Conservation (phyloP, 192 early-diverging fungal species). For the Coemansia umbellata region DNA sequence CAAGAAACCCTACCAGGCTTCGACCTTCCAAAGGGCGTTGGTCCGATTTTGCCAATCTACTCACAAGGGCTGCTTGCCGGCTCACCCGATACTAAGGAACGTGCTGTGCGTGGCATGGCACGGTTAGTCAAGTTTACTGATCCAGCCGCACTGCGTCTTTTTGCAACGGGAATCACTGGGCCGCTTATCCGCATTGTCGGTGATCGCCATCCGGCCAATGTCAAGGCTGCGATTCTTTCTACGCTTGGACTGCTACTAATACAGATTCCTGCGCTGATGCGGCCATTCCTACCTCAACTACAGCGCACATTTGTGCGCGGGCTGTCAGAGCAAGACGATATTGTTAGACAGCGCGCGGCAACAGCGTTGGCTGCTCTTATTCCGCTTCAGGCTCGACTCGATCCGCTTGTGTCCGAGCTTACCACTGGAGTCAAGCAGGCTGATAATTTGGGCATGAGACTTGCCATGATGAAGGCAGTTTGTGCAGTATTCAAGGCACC, state of each 20-base stretch:
- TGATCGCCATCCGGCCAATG: conserved; percentile 84
- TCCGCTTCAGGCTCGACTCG: conserved; percentile 35
- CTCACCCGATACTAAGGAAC: conserved; percentile 76
- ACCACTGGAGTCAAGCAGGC: conserved; percentile 21
- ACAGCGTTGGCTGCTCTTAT: conserved; percentile 63
- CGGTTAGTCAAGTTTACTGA: conserved; percentile 57
- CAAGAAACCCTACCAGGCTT: conserved; percentile 70
- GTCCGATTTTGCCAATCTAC: conserved; percentile 88
- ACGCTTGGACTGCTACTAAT: conserved; percentile 76
- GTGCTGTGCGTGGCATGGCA: conserved; percentile 82
- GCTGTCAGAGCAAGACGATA: conserved; percentile 67
- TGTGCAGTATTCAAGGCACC: conserved; percentile 29
- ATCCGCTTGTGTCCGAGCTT: conserved; percentile 44
- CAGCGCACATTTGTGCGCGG: conserved; percentile 95
- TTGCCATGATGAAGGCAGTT: conserved; percentile 34
- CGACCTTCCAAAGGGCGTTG: conserved; percentile 87
- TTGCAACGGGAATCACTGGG: conserved; percentile 93
- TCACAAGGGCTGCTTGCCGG: conserved; percentile 91
- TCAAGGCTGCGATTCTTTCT: conserved; percentile 90
- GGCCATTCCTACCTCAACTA: conserved; percentile 97
- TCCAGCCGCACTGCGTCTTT: conserved; percentile 74
- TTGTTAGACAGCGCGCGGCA: conserved; percentile 81
- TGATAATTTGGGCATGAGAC: conserved; percentile 21
- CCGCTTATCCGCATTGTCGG: conserved; percentile 97
- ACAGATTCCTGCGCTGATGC: conserved; percentile 84